These are phyloP conservation scores for Cinnamomum micranthum DNA, from an alignment of 164 flowering plant species.

Conservation along the genomic window DNA sequence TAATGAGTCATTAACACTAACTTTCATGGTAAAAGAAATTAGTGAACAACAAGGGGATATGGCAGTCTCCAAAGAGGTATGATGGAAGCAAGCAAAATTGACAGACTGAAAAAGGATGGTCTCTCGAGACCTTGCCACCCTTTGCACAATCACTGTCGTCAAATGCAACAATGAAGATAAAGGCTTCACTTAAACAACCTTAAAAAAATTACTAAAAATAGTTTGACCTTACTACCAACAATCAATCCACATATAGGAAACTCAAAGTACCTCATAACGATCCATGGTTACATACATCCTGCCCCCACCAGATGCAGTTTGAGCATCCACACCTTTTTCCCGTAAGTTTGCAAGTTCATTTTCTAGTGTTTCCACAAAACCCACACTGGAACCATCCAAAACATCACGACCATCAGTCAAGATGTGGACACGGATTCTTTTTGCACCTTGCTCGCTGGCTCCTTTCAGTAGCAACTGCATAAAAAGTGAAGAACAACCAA, in stretches of 20 bases:
- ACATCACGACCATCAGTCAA: conserved; percentile 99
- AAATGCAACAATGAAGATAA: no score
- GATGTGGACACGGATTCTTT: conserved; percentile 86
- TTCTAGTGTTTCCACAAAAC: conserved; percentile 87
- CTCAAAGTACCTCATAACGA: conserved; percentile 76
- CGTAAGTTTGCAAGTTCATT: conserved; percentile 66
- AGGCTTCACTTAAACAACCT: no score
- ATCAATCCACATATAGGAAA: background rate
- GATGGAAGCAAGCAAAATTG: no score
- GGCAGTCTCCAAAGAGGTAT: no score
- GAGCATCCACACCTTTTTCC: conserved; percentile 87
- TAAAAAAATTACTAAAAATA: no score
- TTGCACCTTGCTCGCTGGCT: conserved; percentile 77
- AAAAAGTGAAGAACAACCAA: background rate
- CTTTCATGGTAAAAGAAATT: no score
- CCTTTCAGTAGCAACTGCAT: conserved; percentile 85
- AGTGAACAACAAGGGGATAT: no score
- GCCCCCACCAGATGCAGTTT: conserved; percentile 97
- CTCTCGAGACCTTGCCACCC: no score
- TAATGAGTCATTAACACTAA: no score
- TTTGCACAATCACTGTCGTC: no score
- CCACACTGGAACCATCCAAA: conserved; percentile 89
- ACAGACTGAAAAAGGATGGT: no score
- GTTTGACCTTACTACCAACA: no score
- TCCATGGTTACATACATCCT: conserved; percentile 99